phyloP scores from a whole-genome alignment of 2,329 filamentous ascomycete species.

The Venturia effusa region DNA sequence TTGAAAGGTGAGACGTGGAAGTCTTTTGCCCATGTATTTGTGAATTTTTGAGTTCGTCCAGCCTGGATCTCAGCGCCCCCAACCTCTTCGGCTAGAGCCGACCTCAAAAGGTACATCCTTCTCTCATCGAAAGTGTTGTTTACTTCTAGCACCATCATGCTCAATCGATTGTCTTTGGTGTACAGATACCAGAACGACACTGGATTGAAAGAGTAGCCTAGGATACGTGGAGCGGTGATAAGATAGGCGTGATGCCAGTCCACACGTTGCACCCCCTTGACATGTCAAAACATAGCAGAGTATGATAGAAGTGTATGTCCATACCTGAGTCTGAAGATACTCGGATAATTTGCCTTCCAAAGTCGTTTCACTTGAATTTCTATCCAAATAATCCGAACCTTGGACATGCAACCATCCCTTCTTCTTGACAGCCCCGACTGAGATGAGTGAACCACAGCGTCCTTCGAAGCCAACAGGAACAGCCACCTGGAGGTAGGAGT shows the following conservation, averaged over 20 bases:
- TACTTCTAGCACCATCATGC: slow-evolving; percentile 59
- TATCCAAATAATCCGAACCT: slow-evolving; percentile 49
- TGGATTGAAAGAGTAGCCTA: slow-evolving; percentile 64
- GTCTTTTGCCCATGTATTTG: slow-evolving; percentile 52
- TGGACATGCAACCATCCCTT: slow-evolving; percentile 49
- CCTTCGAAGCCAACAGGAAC: slow-evolving; percentile 55
- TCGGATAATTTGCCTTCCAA: slow-evolving; percentile 52
- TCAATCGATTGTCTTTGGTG: slow-evolving; percentile 43
- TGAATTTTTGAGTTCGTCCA: slow-evolving; percentile 27
- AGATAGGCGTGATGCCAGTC: slow-evolving; percentile 59
- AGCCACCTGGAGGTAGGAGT: slow-evolving; percentile 60
- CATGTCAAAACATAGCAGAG: background rate
- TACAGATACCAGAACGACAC: slow-evolving; percentile 76
- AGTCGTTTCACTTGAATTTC: slow-evolving; percentile 40
- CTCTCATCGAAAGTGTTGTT: slow-evolving; percentile 69
- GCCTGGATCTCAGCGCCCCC: background rate
- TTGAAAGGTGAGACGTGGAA: slow-evolving; percentile 73
- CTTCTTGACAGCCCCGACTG: slow-evolving; percentile 25
- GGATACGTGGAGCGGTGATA: slow-evolving; percentile 56
- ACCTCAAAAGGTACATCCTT: slow-evolving; percentile 51
- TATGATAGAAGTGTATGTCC: slow-evolving; percentile 12
- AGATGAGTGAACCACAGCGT: slow-evolving; percentile 45
- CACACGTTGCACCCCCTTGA: slow-evolving; percentile 45
- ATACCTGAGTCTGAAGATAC: slow-evolving; percentile 47
- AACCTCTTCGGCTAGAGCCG: slow-evolving; percentile 20